Conservation (phyloP, 73 alveolate genomes). For the Uronychia binucleata region DNA sequence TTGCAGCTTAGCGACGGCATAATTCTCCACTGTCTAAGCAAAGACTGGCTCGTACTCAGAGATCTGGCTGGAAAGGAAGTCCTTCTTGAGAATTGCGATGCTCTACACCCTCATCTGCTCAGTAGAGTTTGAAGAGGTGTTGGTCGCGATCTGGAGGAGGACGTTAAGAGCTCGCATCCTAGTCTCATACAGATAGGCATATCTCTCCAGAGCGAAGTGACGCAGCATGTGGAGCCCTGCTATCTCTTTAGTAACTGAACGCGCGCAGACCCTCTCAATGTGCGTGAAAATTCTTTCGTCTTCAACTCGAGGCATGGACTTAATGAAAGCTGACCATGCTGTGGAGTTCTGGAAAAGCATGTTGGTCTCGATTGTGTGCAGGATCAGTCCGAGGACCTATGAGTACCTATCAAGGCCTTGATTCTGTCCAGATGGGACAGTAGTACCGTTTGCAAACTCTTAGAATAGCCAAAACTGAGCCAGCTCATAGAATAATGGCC, state of each 20-base stretch:
- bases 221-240: not conserved
- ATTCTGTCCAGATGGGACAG: no score
- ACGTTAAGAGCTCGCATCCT: not conserved
- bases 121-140: not conserved
- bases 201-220: not conserved
- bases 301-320: not conserved
- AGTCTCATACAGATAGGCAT: not conserved
- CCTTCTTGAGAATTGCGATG: not conserved
- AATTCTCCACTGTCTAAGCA: not conserved
- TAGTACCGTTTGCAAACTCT: not conserved
- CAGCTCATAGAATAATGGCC: not conserved
- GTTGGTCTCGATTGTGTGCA: not conserved
- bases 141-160: not conserved
- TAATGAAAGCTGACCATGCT: not conserved
- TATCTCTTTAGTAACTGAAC: not conserved
- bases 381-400: not conserved
- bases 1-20: not conserved
- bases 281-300: not conserved
- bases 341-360: not conserved
- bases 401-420: not conserved
- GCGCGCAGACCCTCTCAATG: not conserved
- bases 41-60: not conserved
- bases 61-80: not conserved
- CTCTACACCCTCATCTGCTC: not conserved
- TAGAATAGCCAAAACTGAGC: not conserved